Evolutionary conservation across 306 rosid genomes (phyloP).

Genomic region (Quercus mongolica): DNA sequence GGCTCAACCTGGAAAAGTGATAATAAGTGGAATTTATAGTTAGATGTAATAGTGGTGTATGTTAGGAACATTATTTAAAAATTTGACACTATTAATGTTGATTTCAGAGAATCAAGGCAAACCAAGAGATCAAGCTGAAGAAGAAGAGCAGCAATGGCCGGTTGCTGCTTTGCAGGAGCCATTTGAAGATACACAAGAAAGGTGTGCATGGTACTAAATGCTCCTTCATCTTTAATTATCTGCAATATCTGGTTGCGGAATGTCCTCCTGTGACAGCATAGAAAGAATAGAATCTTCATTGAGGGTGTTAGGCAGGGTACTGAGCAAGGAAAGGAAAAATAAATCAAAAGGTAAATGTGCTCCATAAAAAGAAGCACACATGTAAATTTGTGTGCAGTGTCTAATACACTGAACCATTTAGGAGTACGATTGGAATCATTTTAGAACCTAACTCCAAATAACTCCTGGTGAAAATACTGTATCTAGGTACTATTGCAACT

Average conservation of each 20-base stretch:
- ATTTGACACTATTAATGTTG: not conserved
- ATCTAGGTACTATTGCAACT: no score
- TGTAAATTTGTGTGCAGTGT: no score
- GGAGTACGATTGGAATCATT: no score
- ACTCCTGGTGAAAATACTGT: no score
- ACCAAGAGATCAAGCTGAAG: constrained; percentile 98
- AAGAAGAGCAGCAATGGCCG: constrained; percentile 72
- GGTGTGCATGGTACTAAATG: constrained; percentile 85
- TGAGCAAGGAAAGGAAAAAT: not conserved
- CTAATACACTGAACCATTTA: no score
- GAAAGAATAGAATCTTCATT: not conserved
- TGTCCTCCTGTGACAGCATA: constrained; percentile 54
- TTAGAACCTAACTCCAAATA: no score
- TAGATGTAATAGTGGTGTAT: not conserved
- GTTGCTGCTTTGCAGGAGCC: constrained; percentile 90
- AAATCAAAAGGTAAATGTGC: not conserved
- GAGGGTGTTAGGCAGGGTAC: constrained; percentile 2
- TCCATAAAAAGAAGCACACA: not conserved
- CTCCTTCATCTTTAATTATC: constrained; percentile 80
- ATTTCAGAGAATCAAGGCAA: constrained; percentile 22
- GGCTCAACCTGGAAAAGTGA: constrained; percentile 69
- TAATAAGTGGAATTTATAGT: constrained; percentile 11
- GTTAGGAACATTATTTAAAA: not conserved
- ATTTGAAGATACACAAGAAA: constrained; percentile 87
- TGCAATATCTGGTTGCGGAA: constrained; percentile 66